Conservation (phyloP, 1,284 basidiomycete species). For the Cryptococcus depauperatus region DNA sequence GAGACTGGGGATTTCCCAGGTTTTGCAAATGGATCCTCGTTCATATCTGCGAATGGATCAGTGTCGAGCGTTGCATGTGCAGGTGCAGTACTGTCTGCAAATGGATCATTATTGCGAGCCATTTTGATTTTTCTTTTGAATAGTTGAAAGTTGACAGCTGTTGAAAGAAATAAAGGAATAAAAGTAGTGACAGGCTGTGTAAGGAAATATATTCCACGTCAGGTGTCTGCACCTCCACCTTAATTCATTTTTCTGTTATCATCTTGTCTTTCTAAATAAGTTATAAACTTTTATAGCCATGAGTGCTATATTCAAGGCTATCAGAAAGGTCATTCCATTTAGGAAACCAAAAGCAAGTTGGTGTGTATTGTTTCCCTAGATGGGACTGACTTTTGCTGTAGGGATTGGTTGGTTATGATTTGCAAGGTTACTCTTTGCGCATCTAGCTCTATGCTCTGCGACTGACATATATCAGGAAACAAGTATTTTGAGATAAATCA, state of each 20-base stretch:
- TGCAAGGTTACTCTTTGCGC: conserved; percentile 12
- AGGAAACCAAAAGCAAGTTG: conserved; percentile 1
- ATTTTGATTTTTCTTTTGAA: neutral
- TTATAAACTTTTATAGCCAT: neutral
- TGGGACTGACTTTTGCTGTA: neutral
- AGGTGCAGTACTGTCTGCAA: conserved; percentile 8
- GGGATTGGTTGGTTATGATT: conserved; percentile 16
- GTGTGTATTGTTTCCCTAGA: neutral
- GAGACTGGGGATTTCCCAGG: conserved; percentile 37
- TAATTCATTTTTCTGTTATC: too few relatives aligned
- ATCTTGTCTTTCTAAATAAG: too few relatives aligned
- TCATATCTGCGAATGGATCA: conserved; percentile 34
- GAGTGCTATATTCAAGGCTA: neutral
- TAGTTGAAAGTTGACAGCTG: neutral
- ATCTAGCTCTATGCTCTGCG: neutral
- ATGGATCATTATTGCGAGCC: conserved; percentile 6
- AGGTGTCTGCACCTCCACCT: too few relatives aligned
- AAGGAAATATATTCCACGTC: too few relatives aligned
- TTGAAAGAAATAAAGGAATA: too few relatives aligned
- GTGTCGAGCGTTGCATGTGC: conserved; percentile 13
- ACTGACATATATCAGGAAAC: conserved; percentile 13
- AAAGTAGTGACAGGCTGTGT: too few relatives aligned
- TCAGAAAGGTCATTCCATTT: neutral
- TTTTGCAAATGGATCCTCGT: conserved; percentile 32
- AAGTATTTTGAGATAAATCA: conserved; percentile 26